phyloP scores from a whole-genome alignment of 257 asterid species.

The Petunia axillaris region DNA sequence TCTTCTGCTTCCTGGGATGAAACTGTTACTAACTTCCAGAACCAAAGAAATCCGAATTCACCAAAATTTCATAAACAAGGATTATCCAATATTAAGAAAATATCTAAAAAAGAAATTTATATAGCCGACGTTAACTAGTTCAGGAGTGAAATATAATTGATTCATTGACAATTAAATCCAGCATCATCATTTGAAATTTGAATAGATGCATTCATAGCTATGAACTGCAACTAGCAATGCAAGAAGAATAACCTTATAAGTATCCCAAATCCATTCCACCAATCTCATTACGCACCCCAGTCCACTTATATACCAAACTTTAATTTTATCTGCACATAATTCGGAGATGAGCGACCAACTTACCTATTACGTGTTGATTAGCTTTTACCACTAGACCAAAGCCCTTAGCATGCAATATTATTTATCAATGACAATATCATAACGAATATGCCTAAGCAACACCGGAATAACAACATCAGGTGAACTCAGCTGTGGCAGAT shows the following conservation, averaged over 20 bases:
- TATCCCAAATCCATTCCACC: background rate
- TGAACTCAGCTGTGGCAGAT: conserved; percentile 82
- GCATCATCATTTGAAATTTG: background rate
- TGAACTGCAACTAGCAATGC: background rate
- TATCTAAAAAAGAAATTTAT: background rate
- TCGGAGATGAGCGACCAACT: too few relatives aligned
- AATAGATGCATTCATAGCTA: background rate
- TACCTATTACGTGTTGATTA: too few relatives aligned
- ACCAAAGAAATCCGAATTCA: too few relatives aligned
- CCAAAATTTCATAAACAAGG: background rate
- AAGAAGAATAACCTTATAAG: background rate
- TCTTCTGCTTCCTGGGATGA: background rate
- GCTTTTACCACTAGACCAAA: too few relatives aligned
- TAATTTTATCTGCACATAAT: too few relatives aligned
- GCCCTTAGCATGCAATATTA: background rate
- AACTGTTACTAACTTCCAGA: background rate
- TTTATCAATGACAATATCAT: conserved; percentile 36
- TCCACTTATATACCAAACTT: too few relatives aligned
- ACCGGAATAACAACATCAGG: conserved; percentile 73
- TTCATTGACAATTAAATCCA: background rate
- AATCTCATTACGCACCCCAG: background rate
- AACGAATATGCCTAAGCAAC: conserved; percentile 64
- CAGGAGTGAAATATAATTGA: background rate
- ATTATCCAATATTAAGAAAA: background rate
- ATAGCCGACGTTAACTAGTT: background rate